A percentile compares a stretch with the other conserved stretches of the same genome.
phyloP scores from a whole-genome alignment of 495 filamentous ascomycete genomes.

The Beverwykella pulmonaria region DNA sequence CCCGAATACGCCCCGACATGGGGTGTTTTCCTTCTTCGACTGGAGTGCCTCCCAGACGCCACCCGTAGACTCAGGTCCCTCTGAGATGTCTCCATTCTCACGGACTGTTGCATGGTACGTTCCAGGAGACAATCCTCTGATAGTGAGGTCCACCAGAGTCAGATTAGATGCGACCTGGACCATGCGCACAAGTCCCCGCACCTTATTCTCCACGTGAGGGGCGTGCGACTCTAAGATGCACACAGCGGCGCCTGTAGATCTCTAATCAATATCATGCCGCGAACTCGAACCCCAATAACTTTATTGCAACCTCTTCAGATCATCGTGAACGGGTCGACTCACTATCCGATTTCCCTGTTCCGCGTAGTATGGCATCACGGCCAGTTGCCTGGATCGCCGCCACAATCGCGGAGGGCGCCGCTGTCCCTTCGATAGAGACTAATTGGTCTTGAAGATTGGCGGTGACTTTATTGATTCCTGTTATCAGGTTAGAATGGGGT shows the following conservation, averaged over 20 bases:
- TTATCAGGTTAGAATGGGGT: constrained; percentile 8
- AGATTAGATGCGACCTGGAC: constrained; percentile 54
- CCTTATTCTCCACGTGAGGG: constrained; percentile 43
- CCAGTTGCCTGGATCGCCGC: constrained; percentile 85
- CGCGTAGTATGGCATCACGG: constrained; percentile 90
- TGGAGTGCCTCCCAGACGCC: constrained; percentile 72
- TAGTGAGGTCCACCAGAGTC: constrained; percentile 84
- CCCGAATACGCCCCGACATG: constrained; percentile 70
- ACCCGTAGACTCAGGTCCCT: constrained; percentile 77
- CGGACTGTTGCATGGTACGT: constrained; percentile 81
- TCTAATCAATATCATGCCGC: constrained; percentile 25
- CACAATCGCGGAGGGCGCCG: constrained; percentile 85
- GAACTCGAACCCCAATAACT: not conserved
- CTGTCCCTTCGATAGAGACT: constrained; percentile 71
- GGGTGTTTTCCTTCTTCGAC: constrained; percentile 51
- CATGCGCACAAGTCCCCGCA: constrained; percentile 49
- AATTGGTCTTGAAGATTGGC: constrained; percentile 67
- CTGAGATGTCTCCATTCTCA: constrained; percentile 85
- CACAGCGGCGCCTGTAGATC: constrained; percentile 75
- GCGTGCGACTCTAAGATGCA: constrained; percentile 94
- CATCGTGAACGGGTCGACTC: constrained; percentile 43
- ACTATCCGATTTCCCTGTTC: constrained; percentile 84
- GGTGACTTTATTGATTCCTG: constrained; percentile 67
- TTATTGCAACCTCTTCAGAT: constrained; percentile 12
- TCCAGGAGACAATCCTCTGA: constrained; percentile 81